Base-by-base conservation (phyloP, 179 eudicot species). In the Carnegiea gigantea region DNA sequence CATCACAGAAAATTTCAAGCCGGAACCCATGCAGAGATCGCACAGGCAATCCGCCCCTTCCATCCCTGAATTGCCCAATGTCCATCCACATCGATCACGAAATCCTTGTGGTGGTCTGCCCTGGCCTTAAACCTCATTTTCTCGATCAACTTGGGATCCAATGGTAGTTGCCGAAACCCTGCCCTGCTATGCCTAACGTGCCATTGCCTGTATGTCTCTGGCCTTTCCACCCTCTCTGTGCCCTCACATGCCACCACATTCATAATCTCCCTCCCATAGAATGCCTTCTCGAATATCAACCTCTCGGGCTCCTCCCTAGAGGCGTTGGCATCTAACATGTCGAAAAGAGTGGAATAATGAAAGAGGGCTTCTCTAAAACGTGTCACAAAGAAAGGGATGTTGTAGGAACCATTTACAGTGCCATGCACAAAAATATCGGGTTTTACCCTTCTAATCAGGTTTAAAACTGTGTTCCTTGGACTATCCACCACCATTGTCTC, bases 191-290 rank as follows among this genome's bases (percentile, higher is more conserved):
- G 85, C 72, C 95, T 79, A 5, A 77, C 87, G 54, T 90, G 91
- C 94, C 97, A 93, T 51, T 93, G 93, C 90, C 87, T 91, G 70
- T 89, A 90, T 5, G 93, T 89, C 87, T 92, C 93, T 0, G 96
- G 93, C 84, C 93, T 85, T 59, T 90, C 93, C 7, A 92, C 84
- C 83, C 96, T 86, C 74, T 90, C 91, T 2, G 89, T 80, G 21
- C 91, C 95, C 80, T 93, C 97, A 75, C 97, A 93, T 2, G 97
- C 92, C 53, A 93, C 86, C 18, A 89, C 84, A 78, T 91, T 93
- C 89, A 91, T 85, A 26, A 81, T 84, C 48, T 89, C 91, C 30
- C 86, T 83, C 57, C 90, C 97, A 21, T 38, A 88, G 51, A 90
- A 83, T 80, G 87, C 90, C 71, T 81, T 90, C 79, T 86, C 93